Conservation (phyloP, 139 green algal species). For the Chlorella sp. region DNA sequence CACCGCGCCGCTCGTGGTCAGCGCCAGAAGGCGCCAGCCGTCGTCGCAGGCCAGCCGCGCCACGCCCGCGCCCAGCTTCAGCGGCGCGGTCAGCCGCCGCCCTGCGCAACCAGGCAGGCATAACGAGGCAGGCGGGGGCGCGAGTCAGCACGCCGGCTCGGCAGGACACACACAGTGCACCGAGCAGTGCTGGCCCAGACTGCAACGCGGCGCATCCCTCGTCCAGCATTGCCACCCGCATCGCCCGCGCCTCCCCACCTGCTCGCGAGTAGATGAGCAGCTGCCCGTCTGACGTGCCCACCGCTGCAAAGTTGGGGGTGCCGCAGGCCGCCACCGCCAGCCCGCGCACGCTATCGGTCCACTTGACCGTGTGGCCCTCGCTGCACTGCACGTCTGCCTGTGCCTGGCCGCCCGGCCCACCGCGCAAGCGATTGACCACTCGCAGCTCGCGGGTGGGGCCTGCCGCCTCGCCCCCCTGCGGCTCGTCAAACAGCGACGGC, state of each 20-base stretch:
- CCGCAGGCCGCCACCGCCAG: constrained; percentile 42
- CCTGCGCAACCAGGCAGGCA: too few species aligned
- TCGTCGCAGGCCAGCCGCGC: constrained; percentile 28
- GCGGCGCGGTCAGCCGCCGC: constrained; percentile 49
- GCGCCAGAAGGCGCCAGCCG: constrained; percentile 45
- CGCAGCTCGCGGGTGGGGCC: constrained; percentile 22
- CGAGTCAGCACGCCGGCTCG: too few species aligned
- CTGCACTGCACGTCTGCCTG: constrained; percentile 29
- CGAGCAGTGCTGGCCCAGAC: too few species aligned
- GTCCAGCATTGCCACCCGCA: too few species aligned
- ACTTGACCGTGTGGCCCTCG: constrained; percentile 28
- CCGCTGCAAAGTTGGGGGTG: constrained; percentile 55
- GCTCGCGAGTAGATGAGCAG: too few species aligned
- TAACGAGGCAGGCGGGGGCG: too few species aligned
- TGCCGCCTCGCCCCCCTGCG: background rate
- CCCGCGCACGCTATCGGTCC: constrained; percentile 52
- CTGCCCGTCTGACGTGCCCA: constrained; percentile 27
- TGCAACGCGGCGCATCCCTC: too few species aligned
- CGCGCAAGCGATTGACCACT: constrained; percentile 31
- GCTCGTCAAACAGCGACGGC: constrained; percentile 8
- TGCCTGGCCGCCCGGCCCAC: background rate
- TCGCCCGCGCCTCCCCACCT: too few species aligned
- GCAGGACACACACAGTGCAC: too few species aligned
- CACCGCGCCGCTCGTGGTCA: constrained; percentile 36
- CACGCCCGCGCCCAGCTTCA: constrained; percentile 51